Evolutionary conservation across 768 basidiomycete genomes (phyloP).

Genomic region (Suillus bovinus): DNA sequence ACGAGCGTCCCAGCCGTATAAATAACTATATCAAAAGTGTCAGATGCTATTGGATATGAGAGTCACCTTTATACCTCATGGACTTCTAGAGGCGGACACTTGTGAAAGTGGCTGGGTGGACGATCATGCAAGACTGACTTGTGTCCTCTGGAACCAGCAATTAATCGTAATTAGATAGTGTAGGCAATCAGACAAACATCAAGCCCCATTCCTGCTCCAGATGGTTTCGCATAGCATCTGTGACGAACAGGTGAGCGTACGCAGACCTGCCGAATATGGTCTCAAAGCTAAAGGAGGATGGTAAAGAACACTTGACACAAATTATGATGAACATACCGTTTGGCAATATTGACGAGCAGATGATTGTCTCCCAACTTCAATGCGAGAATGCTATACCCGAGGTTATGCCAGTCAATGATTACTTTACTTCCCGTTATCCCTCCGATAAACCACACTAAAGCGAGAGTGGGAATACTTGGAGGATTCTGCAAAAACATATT

Average conservation of each 20-base stretch:
- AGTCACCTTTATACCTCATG: conserved; percentile 59
- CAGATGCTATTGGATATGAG: conserved; percentile 4
- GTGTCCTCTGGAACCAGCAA: conserved; percentile 57
- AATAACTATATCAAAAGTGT: conserved; percentile 43
- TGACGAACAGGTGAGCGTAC: conserved; percentile 92
- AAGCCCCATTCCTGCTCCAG: conserved; percentile 75
- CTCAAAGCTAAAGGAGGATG: conserved; percentile 67
- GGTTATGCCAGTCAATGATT: conserved; percentile 99
- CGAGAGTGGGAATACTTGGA: conserved; percentile 92
- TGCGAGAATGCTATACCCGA: conserved; percentile 91
- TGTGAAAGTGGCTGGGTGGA: conserved; percentile 83
- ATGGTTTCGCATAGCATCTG: conserved; percentile 77
- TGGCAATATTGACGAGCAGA: conserved; percentile 70
- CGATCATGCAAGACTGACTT: conserved; percentile 85
- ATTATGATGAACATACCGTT: conserved; percentile 50
- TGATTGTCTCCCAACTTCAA: conserved; percentile 73
- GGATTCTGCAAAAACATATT: conserved; percentile 67
- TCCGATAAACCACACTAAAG: conserved; percentile 76
- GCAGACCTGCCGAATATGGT: conserved; percentile 74
- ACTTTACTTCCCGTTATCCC: conserved; percentile 73
- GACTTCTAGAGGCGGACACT: conserved; percentile 63
- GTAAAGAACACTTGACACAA: conserved; percentile 3
- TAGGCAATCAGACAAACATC: conserved; percentile 48
- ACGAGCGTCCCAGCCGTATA: conserved; percentile 42
- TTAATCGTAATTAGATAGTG: conserved; percentile 1